Percentiles rank a stretch among this genome's conserved stretches.
Evolutionary conservation across 257 asterid genomes (phyloP).

Genomic region (Fraxinus pennsylvanica): DNA sequence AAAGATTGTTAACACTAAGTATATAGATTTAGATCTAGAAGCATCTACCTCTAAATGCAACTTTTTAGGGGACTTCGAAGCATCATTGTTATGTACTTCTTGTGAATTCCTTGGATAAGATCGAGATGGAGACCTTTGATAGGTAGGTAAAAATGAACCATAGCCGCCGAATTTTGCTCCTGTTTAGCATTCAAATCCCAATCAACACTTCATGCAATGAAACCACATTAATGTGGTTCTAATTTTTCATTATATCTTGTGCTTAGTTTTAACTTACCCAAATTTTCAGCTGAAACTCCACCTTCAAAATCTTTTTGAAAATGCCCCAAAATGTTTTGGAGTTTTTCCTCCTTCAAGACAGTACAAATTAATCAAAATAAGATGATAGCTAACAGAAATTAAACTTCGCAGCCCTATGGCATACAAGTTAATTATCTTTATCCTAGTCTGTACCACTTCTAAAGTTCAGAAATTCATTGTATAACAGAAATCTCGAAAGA

Average conservation of each 20-base stretch:
- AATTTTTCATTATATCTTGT: conserved; percentile 22
- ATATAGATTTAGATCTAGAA: conserved; percentile 11
- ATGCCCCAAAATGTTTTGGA: conserved; percentile 86
- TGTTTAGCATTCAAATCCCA: conserved; percentile 44
- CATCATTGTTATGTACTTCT: conserved; percentile 42
- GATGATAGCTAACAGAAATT: conserved; percentile 22
- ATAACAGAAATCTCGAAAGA: neutral
- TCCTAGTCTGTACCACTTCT: neutral
- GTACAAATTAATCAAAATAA: conserved; percentile 29
- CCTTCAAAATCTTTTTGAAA: conserved; percentile 98
- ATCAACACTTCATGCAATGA: conserved; percentile 38
- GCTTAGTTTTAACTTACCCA: conserved; percentile 67
- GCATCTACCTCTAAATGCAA: conserved; percentile 60
- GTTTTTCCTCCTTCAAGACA: conserved; percentile 73
- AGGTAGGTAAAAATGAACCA: conserved; percentile 92
- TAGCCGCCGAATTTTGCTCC: conserved; percentile 96
- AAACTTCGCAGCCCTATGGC: conserved; percentile 23
- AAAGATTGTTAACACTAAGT: neutral
- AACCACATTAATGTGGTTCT: conserved; percentile 15
- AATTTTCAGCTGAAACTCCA: conserved; percentile 88
- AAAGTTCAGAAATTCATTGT: conserved; percentile 21
- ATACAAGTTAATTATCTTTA: conserved; percentile 11
- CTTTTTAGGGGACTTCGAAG: conserved; percentile 59
- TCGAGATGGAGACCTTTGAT: conserved; percentile 78
- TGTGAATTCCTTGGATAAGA: conserved; percentile 62